A percentile compares a stretch with the other conserved stretches of the same genome.
Evolutionary conservation across 2,329 filamentous ascomycete genomes (phyloP).

Genomic region (Beauveria sp.): DNA sequence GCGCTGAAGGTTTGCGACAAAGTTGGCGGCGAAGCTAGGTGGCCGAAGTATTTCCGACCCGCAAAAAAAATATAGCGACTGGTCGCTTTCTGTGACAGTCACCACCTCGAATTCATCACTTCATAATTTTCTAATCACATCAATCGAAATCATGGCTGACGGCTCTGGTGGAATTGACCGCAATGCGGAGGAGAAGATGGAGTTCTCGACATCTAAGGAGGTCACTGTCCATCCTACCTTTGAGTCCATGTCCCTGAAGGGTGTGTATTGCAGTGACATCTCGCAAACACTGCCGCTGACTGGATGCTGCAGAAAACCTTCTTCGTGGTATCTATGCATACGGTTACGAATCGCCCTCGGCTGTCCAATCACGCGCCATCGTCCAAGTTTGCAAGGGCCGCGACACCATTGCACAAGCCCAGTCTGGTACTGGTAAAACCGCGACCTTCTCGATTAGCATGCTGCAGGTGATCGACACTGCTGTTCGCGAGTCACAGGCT

Average conservation of each 20-base stretch:
- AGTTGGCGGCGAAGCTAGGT: neutral
- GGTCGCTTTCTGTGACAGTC: neutral
- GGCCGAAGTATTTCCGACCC: constrained; percentile 26
- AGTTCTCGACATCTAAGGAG: constrained; percentile 97
- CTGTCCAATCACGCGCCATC: constrained; percentile 95
- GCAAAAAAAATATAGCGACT: constrained; percentile 8
- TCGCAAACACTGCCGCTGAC: constrained; percentile 5
- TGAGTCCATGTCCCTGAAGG: constrained; percentile 92
- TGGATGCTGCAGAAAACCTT: constrained; percentile 60
- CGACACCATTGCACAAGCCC: constrained; percentile 96
- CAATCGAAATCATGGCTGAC: constrained; percentile 70
- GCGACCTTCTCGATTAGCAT: constrained; percentile 95
- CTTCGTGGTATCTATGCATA: constrained; percentile 97
- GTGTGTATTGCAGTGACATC: constrained; percentile 27
- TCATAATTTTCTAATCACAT: neutral
- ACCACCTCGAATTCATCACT: neutral
- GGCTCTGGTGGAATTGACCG: constrained; percentile 69
- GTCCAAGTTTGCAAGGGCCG: constrained; percentile 98
- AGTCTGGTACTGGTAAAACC: constrained; percentile 95
- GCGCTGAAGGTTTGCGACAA: constrained; percentile 1
- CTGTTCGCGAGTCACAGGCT: constrained; percentile 86
- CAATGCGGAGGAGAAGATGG: constrained; percentile 92
- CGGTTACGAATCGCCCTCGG: constrained; percentile 95
- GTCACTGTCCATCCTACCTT: constrained; percentile 92
- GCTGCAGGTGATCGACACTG: constrained; percentile 91